phyloP scores from a whole-genome alignment of 129 eudicot genomes.

The Deinandra increscens region DNA sequence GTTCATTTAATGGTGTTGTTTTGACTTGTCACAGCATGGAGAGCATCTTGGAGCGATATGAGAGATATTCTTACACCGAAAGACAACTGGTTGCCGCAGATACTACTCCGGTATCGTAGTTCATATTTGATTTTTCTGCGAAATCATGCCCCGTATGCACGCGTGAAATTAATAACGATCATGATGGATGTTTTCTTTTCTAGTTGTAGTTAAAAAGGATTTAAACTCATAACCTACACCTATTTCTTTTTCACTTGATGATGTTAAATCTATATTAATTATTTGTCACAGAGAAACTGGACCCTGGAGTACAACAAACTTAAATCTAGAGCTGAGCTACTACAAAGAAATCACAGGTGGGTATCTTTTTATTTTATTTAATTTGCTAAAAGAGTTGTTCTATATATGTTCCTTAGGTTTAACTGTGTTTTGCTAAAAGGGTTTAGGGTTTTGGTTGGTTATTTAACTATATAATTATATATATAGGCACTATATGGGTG shows the following conservation, averaged over 20 bases:
- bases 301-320: constrained; percentile 78
- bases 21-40: constrained; percentile 65
- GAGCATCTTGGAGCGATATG: constrained; percentile 78
- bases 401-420: neutral
- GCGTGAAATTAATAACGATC: too few relatives aligned
- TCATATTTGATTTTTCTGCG: constrained; percentile 2
- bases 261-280: too few relatives aligned
- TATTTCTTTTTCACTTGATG: neutral
- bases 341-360: constrained; percentile 72
- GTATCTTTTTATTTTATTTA: too few relatives aligned
- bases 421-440: neutral
- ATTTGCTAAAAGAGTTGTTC: too few relatives aligned
- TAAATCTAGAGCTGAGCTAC: constrained; percentile 76
- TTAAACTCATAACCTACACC: neutral
- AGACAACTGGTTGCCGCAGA: constrained; percentile 60
- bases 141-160: neutral
- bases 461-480: neutral
- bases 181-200: neutral
- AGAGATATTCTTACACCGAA: constrained; percentile 84
- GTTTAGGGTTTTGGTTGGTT: neutral
- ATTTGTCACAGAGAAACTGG: constrained; percentile 57
- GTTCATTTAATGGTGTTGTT: neutral
- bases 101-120: constrained; percentile 43
- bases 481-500: constrained; percentile 88
- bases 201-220: constrained; percentile 14